Base-by-base conservation (phyloP, 768 basidiomycete genomes). In the Phaeotremella fagi region DNA sequence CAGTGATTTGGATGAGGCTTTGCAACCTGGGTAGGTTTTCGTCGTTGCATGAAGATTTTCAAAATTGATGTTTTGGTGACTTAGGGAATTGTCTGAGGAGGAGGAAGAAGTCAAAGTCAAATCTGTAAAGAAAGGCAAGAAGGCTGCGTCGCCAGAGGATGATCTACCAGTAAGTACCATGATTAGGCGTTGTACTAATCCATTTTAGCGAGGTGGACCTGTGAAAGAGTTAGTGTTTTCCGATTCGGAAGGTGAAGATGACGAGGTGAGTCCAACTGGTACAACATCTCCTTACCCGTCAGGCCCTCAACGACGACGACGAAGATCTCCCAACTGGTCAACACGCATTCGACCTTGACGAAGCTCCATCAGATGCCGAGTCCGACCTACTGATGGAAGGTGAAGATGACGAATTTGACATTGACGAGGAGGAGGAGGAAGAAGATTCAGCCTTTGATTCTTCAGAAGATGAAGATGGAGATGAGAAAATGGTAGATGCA, bases 321-420 rank as follows among this genome's bases (percentile, higher is more conserved):
- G 70, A 71, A 41, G 55, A 55, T 3, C 26, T 60, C 14, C 64
- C 63, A 12, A 22, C 53, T 27, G 59, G 65, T 20, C 54, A 52
- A 29, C 71, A 72, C 54, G 57, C 45, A 4, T 73, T 73, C 52
- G 71, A 70, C 50, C 61, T 72, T 12, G 71, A 68, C 37, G 61
- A 62, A 50, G 65, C 67, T 20, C 70, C 70, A 18, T 60, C 58
- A 11, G 61, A 52, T 20, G 64, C 63, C 20, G 68, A 69, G 4
- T 55, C 57, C n/a, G 59, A 59, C 12, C 31, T 60, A 33, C 49
- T 49, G 23, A 55, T 58, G 59, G 38, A 41, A 41, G 38, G 38
- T 6, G 49, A 44, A n/a, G 60, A 53, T 15, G 64, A 64, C 48
- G 68, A 67, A 23, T 59, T 66, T 44, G 61, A 64, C 12, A 44